These are phyloP conservation scores for Syncephalis plumigaleata DNA, from an alignment of 371 early-diverging fungal genomes.

Conservation along the genomic window DNA sequence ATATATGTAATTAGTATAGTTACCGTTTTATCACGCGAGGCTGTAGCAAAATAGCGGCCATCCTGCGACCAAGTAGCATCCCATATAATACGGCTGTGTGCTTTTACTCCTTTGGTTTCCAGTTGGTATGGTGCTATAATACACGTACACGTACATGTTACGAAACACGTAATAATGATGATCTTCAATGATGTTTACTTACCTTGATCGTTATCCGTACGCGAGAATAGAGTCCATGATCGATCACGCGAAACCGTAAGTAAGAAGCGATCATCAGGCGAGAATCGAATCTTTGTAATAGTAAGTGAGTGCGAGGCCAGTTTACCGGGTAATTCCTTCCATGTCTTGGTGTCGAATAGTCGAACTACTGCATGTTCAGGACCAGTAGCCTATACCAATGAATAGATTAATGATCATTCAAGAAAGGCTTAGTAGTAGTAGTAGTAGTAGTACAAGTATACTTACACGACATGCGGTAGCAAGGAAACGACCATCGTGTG, in stretches of 20 bases:
- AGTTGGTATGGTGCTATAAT: constrained; percentile 38
- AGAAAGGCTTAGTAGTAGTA: no score
- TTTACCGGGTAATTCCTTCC: constrained; percentile 46
- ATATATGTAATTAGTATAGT: no score
- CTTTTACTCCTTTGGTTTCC: constrained; percentile 37
- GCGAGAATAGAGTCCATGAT: constrained; percentile 61
- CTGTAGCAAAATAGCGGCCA: constrained; percentile 69
- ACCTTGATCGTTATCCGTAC: constrained; percentile 12
- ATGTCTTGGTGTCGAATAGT: constrained; percentile 44
- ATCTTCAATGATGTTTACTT: no score
- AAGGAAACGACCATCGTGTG: constrained; percentile 45
- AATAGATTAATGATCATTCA: no score
- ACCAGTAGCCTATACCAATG: constrained; percentile 27
- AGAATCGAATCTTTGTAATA: constrained; percentile 66
- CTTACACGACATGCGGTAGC: constrained; percentile 69
- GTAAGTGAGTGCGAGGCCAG: constrained; percentile 68
- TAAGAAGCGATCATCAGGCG: constrained; percentile 47
- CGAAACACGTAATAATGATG: no score
- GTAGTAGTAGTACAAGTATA: no score
- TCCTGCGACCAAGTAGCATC: constrained; percentile 68
- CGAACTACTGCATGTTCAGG: constrained; percentile 61
- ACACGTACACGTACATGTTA: no score
- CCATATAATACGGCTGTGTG: constrained; percentile 94
- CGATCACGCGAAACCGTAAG: constrained; percentile 84
- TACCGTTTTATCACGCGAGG: constrained; percentile 78